These are phyloP conservation scores for Stephanodiscus triporus DNA, from an alignment of 108 stramenopile genomes.

Conservation along the genomic window DNA sequence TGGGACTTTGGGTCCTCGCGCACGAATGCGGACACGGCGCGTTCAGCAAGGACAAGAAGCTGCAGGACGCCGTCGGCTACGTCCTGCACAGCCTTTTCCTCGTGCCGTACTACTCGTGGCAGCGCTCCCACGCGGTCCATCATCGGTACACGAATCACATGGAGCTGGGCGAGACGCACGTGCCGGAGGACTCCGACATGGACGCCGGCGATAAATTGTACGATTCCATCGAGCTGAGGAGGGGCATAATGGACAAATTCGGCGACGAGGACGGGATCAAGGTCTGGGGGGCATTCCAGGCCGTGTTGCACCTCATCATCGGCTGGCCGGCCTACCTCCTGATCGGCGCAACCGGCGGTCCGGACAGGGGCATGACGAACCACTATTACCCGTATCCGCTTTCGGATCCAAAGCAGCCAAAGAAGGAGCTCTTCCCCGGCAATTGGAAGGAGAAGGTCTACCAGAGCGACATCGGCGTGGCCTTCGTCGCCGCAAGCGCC, in stretches of 20 bases:
- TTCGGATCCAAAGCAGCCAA: conserved; percentile 70
- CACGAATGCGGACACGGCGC: conserved; percentile 99
- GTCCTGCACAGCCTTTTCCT: conserved; percentile 90
- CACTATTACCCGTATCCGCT: conserved; percentile 74
- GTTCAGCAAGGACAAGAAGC: conserved; percentile 83
- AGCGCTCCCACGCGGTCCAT: conserved; percentile 94
- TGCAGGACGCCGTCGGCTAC: conserved; percentile 94
- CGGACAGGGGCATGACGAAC: conserved; percentile 75
- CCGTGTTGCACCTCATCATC: conserved; percentile 75
- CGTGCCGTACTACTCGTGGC: conserved; percentile 98
- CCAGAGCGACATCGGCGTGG: conserved; percentile 88
- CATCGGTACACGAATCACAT: conserved; percentile 95
- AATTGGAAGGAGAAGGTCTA: conserved; percentile 92
- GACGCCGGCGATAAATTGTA: conserved; percentile 33
- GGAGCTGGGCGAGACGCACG: conserved; percentile 95
- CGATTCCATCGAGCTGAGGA: conserved; percentile 53
- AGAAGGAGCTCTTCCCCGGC: conserved; percentile 87
- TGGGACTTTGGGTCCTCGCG: conserved; percentile 97
- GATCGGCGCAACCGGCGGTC: conserved; percentile 85
- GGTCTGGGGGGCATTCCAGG: conserved; percentile 71
- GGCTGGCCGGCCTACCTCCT: conserved; percentile 89
- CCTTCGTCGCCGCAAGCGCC: conserved; percentile 68
- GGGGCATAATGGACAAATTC: conserved; percentile 51
- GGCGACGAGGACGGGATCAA: conserved; percentile 66
- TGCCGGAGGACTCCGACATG: conserved; percentile 58